Conservation (phyloP, 1,284 basidiomycete genomes). For the Cerioporus squamosus region DNA sequence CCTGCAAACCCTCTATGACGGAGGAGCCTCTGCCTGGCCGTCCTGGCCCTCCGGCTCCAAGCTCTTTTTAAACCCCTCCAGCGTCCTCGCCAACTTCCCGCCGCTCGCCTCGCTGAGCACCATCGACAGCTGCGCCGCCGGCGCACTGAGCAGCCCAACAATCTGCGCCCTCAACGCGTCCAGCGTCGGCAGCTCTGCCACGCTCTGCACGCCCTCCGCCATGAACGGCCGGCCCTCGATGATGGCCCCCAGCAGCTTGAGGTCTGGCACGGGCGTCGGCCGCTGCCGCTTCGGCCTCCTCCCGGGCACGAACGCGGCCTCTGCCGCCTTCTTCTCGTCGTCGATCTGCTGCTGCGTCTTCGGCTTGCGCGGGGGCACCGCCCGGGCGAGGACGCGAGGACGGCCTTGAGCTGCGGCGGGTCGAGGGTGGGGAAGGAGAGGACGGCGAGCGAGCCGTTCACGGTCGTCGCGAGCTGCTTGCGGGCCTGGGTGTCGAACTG, state of each 20-base stretch:
- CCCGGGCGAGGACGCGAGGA: conserved; percentile 73
- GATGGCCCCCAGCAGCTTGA: conserved; percentile 74
- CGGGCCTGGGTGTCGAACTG: conserved; percentile 53
- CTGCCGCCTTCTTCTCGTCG: conserved; percentile 51
- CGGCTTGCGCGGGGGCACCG: conserved; percentile 60
- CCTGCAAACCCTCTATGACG: conserved; percentile 13
- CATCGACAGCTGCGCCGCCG: conserved; percentile 69
- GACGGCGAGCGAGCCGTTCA: conserved; percentile 65
- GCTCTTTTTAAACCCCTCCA: conserved; percentile 78
- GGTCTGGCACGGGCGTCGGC: conserved; percentile 59
- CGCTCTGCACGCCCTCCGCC: conserved; percentile 56
- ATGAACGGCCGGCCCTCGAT: conserved; percentile 75
- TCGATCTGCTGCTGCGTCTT: conserved; percentile 54
- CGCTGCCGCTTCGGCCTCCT: conserved; percentile 61
- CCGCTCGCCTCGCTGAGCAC: conserved; percentile 76
- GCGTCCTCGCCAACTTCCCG: conserved; percentile 71
- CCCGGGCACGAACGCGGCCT: conserved; percentile 63
- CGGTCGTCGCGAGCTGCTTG: conserved; percentile 54
- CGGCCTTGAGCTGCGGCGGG: conserved; percentile 68
- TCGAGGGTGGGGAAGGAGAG: conserved; percentile 70
- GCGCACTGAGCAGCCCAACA: conserved; percentile 73
- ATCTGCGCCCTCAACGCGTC: conserved; percentile 76
- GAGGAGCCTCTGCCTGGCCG: conserved; percentile 9
- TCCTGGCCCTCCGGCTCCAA: conserved; percentile 57
- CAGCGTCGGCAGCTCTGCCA: conserved; percentile 71